Evolutionary conservation across 768 basidiomycete genomes (phyloP).

Genomic region (Fomitopsis serialis): DNA sequence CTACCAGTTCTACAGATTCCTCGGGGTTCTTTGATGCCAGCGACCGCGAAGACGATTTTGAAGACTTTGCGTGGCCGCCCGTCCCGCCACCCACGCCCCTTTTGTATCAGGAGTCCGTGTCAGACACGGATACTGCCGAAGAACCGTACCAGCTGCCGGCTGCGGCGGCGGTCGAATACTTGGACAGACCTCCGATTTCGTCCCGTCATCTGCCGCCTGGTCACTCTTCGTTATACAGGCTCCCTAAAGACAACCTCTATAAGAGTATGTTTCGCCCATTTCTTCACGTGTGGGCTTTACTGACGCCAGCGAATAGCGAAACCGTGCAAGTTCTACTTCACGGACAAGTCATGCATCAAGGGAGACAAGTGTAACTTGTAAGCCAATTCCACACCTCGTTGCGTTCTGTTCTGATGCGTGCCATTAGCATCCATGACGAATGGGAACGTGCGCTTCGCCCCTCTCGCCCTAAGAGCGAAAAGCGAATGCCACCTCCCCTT

Average conservation of each 20-base stretch:
- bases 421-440: constrained; percentile 4
- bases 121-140: too few relatives aligned
- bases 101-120: too few relatives aligned
- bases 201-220: too few relatives aligned
- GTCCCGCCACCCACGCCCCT: neutral
- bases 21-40: neutral
- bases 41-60: neutral
- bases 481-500: neutral
- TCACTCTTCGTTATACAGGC: too few relatives aligned
- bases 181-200: too few relatives aligned
- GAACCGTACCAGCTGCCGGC: too few relatives aligned
- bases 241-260: constrained; percentile 3
- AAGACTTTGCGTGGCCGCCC: neutral
- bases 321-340: constrained; percentile 13
- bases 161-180: too few relatives aligned
- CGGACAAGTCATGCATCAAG: constrained; percentile 11
- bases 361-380: constrained; percentile 16
- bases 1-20: neutral
- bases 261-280: constrained; percentile 3
- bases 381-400: neutral
- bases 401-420: neutral
- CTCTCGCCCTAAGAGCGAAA: neutral
- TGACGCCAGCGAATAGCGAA: constrained; percentile 6
- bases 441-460: neutral
- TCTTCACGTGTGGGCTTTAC: neutral